Evolutionary conservation across 768 basidiomycete species (phyloP).

Genomic region (Kwoniella bestiolae): DNA sequence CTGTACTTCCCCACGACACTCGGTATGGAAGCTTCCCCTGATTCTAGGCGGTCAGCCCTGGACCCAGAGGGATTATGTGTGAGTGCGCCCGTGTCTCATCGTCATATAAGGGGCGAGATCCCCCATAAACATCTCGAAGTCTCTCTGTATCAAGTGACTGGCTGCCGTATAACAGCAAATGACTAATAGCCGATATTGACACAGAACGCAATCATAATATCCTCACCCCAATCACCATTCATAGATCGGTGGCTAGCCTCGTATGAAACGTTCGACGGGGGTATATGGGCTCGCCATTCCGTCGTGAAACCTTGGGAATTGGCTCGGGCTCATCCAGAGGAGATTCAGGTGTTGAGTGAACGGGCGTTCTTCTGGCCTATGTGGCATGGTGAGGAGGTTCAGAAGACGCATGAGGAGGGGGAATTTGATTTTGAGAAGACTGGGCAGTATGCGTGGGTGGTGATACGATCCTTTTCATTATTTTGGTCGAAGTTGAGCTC

Average conservation of each 20-base stretch:
- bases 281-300: conserved; percentile 52
- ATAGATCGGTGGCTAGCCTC: conserved; percentile 55
- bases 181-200: not conserved
- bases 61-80: conserved; percentile 58
- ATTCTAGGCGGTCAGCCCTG: conserved; percentile 37
- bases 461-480: not conserved
- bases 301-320: conserved; percentile 56
- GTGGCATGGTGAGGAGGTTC: conserved; percentile 56
- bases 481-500: too few relatives aligned
- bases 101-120: too few relatives aligned
- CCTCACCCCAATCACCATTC: conserved; percentile 49
- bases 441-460: conserved; percentile 54
- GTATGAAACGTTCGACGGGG: conserved; percentile 52
- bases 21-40: conserved; percentile 56
- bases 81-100: conserved; percentile 16
- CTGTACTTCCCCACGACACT: conserved; percentile 50
- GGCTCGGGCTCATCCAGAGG: conserved; percentile 51
- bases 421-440: conserved; percentile 47
- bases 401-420: conserved; percentile 48
- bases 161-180: too few relatives aligned
- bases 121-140: too few relatives aligned
- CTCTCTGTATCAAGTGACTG: too few relatives aligned
- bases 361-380: conserved; percentile 58
- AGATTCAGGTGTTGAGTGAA: conserved; percentile 54
- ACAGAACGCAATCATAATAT: conserved; percentile 57